Conservation (phyloP, 2,329 filamentous ascomycete genomes). For the Dactylellina parvicollis region DNA sequence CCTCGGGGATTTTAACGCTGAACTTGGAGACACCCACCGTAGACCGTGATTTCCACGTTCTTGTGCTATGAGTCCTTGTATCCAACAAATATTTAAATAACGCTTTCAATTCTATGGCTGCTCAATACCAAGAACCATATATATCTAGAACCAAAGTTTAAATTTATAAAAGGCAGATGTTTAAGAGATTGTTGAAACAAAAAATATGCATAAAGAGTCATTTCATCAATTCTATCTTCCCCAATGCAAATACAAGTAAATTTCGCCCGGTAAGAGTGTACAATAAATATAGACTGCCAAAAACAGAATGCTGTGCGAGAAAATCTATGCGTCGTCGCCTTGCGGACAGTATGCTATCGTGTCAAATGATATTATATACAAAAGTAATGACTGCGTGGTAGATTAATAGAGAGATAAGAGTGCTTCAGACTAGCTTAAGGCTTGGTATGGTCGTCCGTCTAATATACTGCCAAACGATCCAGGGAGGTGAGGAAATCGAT, state of each 20-base stretch:
- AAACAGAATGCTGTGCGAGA: slow-evolving; percentile 28
- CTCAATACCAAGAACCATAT: too few species aligned
- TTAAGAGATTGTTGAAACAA: neutral
- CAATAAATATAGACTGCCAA: slow-evolving; percentile 30
- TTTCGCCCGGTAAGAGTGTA: neutral
- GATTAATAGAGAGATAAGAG: slow-evolving; percentile 21
- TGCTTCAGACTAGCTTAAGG: neutral
- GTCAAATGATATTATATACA: slow-evolving; percentile 38
- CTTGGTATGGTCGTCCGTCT: neutral
- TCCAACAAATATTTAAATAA: too few species aligned
- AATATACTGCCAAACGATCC: neutral
- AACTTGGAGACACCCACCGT: too few species aligned
- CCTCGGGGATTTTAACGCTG: too few species aligned
- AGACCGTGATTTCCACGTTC: too few species aligned
- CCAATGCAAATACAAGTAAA: slow-evolving; percentile 2
- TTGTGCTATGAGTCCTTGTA: too few species aligned
- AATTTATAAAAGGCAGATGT: too few species aligned
- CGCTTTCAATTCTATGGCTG: too few species aligned
- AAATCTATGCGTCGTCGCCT: slow-evolving; percentile 27
- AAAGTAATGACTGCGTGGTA: neutral
- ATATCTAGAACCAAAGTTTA: too few species aligned
- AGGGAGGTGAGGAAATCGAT: neutral
- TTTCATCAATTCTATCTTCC: slow-evolving; percentile 9
- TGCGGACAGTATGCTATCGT: slow-evolving; percentile 31
- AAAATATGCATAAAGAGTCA: neutral